Percentiles rank a stretch among this genome's conserved stretches.
Conservation (phyloP, 352 stramenopile genomes). For the Pythium rishiriense region DNA sequence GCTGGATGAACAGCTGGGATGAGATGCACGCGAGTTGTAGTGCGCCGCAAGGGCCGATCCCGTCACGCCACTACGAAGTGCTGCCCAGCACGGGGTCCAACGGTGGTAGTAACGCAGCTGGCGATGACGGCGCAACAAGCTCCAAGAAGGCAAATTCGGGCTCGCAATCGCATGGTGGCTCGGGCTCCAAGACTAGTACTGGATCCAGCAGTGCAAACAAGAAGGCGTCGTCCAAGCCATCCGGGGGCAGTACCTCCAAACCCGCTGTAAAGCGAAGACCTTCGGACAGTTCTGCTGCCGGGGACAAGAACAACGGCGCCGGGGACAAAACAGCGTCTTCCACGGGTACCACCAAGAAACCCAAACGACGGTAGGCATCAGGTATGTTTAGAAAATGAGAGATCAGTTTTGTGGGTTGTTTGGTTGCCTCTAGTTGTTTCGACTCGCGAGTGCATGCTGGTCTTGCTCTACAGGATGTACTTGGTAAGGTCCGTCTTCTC, state of each 20-base stretch:
- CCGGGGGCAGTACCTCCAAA: conserved; percentile 18
- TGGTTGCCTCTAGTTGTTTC: background rate
- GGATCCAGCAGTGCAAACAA: conserved; percentile 1
- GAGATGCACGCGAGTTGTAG: conserved; percentile 78
- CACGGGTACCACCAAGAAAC: conserved; percentile 26
- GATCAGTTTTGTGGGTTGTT: background rate
- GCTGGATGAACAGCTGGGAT: conserved; percentile 84
- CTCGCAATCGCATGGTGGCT: conserved; percentile 6
- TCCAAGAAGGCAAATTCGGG: conserved; percentile 22
- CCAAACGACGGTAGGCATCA: conserved; percentile 30
- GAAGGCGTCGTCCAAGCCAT: conserved; percentile 17
- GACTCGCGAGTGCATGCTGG: background rate
- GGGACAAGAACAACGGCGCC: conserved; percentile 16
- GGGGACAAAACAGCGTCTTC: conserved; percentile 8
- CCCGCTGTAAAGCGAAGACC: conserved; percentile 22
- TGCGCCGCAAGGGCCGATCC: conserved; percentile 52
- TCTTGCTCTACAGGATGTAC: conserved; percentile 94
- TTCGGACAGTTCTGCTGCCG: background rate
- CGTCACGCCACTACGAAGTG: conserved; percentile 25
- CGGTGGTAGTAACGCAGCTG: conserved; percentile 4
- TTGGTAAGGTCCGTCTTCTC: conserved; percentile 95
- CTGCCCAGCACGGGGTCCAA: background rate
- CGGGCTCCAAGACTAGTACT: background rate
- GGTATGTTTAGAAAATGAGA: background rate
- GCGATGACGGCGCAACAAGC: conserved; percentile 6